Base-by-base conservation (phyloP, 2,329 filamentous ascomycete genomes). In the Gaeumannomyces sp. region DNA sequence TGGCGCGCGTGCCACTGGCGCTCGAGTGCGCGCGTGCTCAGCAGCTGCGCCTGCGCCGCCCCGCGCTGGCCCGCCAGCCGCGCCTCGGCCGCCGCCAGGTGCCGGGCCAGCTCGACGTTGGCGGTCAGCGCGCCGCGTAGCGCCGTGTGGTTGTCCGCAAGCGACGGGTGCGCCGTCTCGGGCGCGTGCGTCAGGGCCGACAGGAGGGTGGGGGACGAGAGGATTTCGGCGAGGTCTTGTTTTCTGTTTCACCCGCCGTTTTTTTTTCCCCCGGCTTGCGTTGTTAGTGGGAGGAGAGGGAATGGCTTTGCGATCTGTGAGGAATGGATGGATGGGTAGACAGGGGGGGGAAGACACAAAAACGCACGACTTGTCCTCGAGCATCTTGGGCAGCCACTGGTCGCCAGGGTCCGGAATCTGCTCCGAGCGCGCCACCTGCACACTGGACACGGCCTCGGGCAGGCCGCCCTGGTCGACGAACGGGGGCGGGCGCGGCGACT, bases 1-100 rank as follows among this genome's bases (percentile, higher is more conserved):
- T 98, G 92, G 76, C 95, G 96, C 70, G 90, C 86, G 64, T 89
- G 87, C 91, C 95, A 98, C 72, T 94, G 89, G n/a, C 93, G 86
- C 78, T 98, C 95, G 22, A 97, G 85, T 1, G 91, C 91, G 71
- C 94, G 91, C 28, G 95, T 86, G 14, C 91, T 85, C 1, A 98
- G 83, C 0, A 98, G 85, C 66, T 93, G 89, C 4, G 92, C 89
- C 73, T 96, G 92, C 0, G 91, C 90, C 1, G 84, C 81, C 33
- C 86, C 83, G 65, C 94, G 89, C 71, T 89, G 83, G 68, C 83
- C 83, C 5, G 77, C 72, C 7, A 89, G 77, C 25, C 78, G 80
- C 31, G 78, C 70, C 74, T 92, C 89, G 7, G 88, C 80, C 53
- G 85, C 81, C 29, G 81, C 76, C 16, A 92, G 79, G 70, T 87